phyloP scores from a whole-genome alignment of 805 yeast genomes.

The Allodekkera sacchari region DNA sequence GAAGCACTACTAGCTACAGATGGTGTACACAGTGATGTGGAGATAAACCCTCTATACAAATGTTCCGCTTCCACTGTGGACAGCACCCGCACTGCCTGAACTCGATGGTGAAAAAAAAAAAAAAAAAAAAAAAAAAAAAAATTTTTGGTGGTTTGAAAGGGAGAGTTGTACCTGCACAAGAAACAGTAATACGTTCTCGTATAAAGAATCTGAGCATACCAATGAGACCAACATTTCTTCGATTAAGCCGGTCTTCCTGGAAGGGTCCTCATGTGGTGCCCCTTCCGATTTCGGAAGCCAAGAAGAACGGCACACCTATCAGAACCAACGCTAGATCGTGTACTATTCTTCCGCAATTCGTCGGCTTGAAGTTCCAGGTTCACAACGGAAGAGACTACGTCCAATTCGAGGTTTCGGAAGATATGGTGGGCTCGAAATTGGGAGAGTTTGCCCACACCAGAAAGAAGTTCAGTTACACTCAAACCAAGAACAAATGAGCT shows the following conservation, averaged over 20 bases:
- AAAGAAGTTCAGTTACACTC: conserved; percentile 77
- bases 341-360: conserved; percentile 91
- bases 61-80: no score
- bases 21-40: no score
- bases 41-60: no score
- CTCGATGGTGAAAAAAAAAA: no score
- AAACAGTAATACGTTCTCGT: no score
- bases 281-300: conserved; percentile 82
- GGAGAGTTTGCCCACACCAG: conserved; percentile 96
- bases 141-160: no score
- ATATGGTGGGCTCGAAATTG: conserved; percentile 92
- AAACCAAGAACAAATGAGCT: conserved; percentile 51
- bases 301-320: conserved; percentile 72
- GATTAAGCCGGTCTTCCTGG: conserved; percentile 50
- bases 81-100: no score
- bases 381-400: conserved; percentile 96
- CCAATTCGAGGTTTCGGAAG: conserved; percentile 77
- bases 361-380: conserved; percentile 87
- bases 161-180: no score
- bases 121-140: no score
- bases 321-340: conserved; percentile 95
- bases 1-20: no score
- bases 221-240: conserved; percentile 32
- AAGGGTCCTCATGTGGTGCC: conserved; percentile 92
- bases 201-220: no score